Evolutionary conservation across 768 basidiomycete genomes (phyloP), one percentile per base, ranked within the genome.

Genomic region (Pulveroboletus ravenelii): DNA sequence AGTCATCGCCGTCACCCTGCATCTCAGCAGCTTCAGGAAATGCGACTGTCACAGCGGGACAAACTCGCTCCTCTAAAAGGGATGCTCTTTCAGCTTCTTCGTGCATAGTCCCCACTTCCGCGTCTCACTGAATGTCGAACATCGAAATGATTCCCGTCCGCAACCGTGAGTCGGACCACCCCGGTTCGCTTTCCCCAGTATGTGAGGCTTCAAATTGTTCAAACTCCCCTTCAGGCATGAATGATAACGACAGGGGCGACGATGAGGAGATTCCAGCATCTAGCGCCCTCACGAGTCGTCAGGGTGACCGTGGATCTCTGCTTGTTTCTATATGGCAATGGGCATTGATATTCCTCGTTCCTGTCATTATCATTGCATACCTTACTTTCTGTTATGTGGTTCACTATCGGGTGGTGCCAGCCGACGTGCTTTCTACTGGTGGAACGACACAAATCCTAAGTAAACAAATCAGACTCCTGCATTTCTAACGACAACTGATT

Each of bases 301-400:
- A 18, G 3, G 38, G 10, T 31, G 20, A 35, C n/a, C 35, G 15
- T 20, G 27, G 6, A 41, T 18, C 37, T 14, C 32, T 25, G 6
- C 27, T 59, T 38, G 20, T 25, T 34, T 42, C 35, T 20, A 4
- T 29, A n/a, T 51, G 43, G 49, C 38, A 49, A 44, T 51, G 52
- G 56, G 30, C 34, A 31, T 13, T 38, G 35, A n/a, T 49, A 9
- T 3, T 58, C 20, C 9, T 58, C 2, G 40, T 29, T 15, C 49
- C 52, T 10, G 9, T n/a, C 5, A 37, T 59, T 5, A 49, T 31
- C 10, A 31, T 51, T 14, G 49, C 45, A 1, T 59, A 58, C 20
- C 57, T 59, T 41, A 17, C 41, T 4, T 58, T 59, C 31, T 59
- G 56, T 13, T 59, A 58, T n/a, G 44, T 45, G 32, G 57, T 59